Base-by-base conservation (phyloP, 208 protist genomes). In the Acanthamoeba lenticulata region DNA sequence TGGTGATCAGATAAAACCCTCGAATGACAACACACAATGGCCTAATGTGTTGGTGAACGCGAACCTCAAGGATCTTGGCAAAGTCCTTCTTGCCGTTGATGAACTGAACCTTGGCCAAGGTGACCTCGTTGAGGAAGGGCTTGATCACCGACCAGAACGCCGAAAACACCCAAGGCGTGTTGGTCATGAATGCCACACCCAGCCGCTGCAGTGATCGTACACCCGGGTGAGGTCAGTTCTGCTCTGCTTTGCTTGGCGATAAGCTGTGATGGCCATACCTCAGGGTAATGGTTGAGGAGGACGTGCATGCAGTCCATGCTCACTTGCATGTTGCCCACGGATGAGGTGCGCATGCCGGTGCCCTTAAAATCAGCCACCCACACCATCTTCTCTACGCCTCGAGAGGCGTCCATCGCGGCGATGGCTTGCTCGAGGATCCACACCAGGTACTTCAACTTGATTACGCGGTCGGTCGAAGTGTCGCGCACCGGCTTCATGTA, bases 41-140 rank as follows among this genome's bases (percentile, higher is more conserved):
- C 27, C 6, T 11, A 5, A 69, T 69, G 5, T 34, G 19, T 11
- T n/a, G 62, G 38, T 47, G 0, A 6, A 27, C 38, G 38, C 17
- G 19, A 15, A n/a, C 85, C n/a, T 91, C 85, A 17, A 65, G 57
- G 6, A 91, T 91, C 85, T 91, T 65, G 40, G 29, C 47, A 34
- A 91, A 91, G 55, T 91, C 55, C 85, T 91, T 91, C 38, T 65
- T 72, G 34, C 85, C 36, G 45, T 86, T 86, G 55, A 91, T 36
- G 55, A 91, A 91, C 36, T 72, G 47, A 7, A 91, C 85, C 55
- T 91, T 91, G 85, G 55, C 34, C 19, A 91, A 36, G 52, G 85
- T 91, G 29, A 91, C 85, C 55, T 91, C 85, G 85, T 91, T 91
- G 32, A 91, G 36, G 85, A 91, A 91, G 21, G 85, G 85, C 85